Conservation (phyloP, 225 moss, liverwort and hornwort species). For the Bryoerythrophyllum caledonicum region DNA sequence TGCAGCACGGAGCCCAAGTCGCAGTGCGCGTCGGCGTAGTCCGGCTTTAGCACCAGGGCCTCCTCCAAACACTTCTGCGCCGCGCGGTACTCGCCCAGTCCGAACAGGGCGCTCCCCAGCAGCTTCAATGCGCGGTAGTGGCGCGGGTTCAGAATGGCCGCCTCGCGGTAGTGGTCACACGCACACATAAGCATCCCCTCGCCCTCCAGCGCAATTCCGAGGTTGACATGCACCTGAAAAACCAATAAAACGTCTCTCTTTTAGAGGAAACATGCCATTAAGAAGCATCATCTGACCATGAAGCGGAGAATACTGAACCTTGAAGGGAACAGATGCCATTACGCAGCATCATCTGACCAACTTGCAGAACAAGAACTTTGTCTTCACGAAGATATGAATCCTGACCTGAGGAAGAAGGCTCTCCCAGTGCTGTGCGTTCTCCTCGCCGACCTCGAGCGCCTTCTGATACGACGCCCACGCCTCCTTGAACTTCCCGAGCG, state of each 20-base stretch:
- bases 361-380: not conserved
- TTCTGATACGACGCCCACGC: conserved; percentile 76
- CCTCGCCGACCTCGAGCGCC: conserved; percentile 76
- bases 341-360: not conserved
- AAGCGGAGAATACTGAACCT: too few relatives aligned
- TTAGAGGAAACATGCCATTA: not conserved
- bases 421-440: conserved; percentile 46
- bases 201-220: conserved; percentile 91
- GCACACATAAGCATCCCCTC: conserved; percentile 98
- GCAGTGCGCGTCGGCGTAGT: conserved; percentile 98
- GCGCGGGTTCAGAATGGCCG: conserved; percentile 83
- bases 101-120: conserved; percentile 87
- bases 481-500: conserved; percentile 52
- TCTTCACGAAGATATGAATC: not conserved
- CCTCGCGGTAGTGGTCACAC: conserved; percentile 95
- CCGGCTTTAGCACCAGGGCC: conserved; percentile 71
- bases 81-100: conserved; percentile 87
- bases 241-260: not conserved
- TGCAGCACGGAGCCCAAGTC: conserved; percentile 95
- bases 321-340: too few relatives aligned
- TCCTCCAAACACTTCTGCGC: conserved; percentile 83
- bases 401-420: conserved; percentile 85
- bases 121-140: conserved; percentile 92
- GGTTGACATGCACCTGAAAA: conserved; percentile 89
- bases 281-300: too few relatives aligned